Evolutionary conservation across 2,329 filamentous ascomycete species (phyloP).

Genomic region (Aspergillus chevalieri): DNA sequence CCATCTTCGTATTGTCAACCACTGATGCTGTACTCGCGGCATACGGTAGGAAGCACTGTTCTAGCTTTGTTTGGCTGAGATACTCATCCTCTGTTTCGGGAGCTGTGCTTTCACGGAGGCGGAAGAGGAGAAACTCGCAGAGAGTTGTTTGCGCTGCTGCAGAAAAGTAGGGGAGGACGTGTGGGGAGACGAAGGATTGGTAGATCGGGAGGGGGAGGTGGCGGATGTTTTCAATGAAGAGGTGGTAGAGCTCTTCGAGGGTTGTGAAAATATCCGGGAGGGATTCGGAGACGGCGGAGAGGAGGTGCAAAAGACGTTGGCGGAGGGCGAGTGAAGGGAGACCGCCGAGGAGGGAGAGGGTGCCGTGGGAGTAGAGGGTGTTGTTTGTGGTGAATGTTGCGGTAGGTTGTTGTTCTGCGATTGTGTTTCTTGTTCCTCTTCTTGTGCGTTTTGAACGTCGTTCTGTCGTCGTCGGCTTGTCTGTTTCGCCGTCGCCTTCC

Average conservation of each 20-base stretch:
- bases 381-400: constrained; percentile 2
- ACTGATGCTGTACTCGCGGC: constrained; percentile 56
- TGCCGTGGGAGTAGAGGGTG: constrained; percentile 10
- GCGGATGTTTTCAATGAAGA: constrained; percentile 43
- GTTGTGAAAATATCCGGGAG: constrained; percentile 31
- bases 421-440: constrained; percentile 17
- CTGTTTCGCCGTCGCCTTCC: constrained; percentile 11
- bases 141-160: constrained; percentile 44
- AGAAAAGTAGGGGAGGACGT: constrained; percentile 38
- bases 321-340: constrained; percentile 37
- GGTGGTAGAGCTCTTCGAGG: constrained; percentile 36
- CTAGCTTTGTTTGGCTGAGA: constrained; percentile 47
- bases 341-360: constrained; percentile 31
- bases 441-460: constrained; percentile 30
- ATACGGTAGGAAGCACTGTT: constrained; percentile 59
- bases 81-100: constrained; percentile 34
- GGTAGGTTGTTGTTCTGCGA: background rate
- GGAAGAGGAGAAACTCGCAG: constrained; percentile 47
- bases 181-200: constrained; percentile 39
- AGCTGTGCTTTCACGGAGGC: constrained; percentile 42
- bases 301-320: constrained; percentile 39
- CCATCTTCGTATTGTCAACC: constrained; percentile 67
- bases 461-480: constrained; percentile 9
- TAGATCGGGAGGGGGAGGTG: constrained; percentile 42
- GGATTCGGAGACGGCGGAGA: constrained; percentile 32